Base-by-base conservation (phyloP, 2,329 filamentous ascomycete species). In the Sclerotinia glacialis region DNA sequence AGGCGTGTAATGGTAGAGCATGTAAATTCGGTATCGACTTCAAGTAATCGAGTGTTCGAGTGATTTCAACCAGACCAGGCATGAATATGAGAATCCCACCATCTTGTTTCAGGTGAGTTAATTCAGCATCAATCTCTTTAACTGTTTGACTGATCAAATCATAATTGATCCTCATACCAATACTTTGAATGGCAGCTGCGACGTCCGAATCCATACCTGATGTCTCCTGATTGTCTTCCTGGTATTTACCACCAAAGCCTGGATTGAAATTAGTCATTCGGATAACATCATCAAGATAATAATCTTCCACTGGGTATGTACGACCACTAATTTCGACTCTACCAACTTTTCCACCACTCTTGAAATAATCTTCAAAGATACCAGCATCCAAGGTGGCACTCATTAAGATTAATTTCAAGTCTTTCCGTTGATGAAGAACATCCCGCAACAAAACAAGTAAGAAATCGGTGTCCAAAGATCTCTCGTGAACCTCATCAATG, bases 61-160 rank as follows among this genome's bases (percentile, higher is more conserved):
- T 93, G 74, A 99, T 99, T 78, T 99, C 95, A 71, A 92, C 86
- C 1, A 92, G 91, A 72, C 95, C 95, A 1, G 95, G 94, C 23
- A 99, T 80, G 80, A 99, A 99, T 52, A 99, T 92, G n/a, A 99
- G 79, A 61, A 99, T 96, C 0, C 92, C 94, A 2, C 95, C 95
- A 49, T 90, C 86, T 73, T 90, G 85, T 58, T 86, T 81, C 14
- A 83, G 83, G 49, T 83, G 78, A 5, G 82, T 77, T 1, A 99
- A 83, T 71, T 94, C 87, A 11, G 83, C 83, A 77, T 98, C 93
- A 68, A 99, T 97, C 55, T 87, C 85, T 70, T 85, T 86, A 18
- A 97, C 90, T 0, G 91, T 91, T 69, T 92, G 87, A 14, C 88
- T 86, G 46, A 98, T 88, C 49, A 99, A 83, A 65, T 90, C 88